Evolutionary conservation across 768 basidiomycete genomes (phyloP).

Genomic region (Psilocybe cubensis): DNA sequence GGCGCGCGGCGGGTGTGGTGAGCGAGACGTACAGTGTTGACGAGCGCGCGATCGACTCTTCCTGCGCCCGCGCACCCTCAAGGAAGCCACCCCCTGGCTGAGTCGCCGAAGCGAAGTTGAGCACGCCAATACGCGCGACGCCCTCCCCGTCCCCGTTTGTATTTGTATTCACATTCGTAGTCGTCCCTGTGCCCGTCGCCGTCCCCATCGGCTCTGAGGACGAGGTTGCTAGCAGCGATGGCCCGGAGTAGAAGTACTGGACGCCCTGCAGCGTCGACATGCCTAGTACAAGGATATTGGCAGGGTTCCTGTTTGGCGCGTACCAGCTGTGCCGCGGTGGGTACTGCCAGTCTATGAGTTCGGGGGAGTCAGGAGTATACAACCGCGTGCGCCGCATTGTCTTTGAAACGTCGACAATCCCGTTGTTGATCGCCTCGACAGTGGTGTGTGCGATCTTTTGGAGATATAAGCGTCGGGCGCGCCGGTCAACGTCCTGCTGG

Average conservation of each 20-base stretch:
- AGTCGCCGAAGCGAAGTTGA: slow-evolving; percentile 76
- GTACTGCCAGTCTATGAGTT: slow-evolving; percentile 37
- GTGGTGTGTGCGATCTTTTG: slow-evolving; percentile 18
- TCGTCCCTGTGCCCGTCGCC: neutral
- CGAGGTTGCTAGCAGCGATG: slow-evolving; percentile 5
- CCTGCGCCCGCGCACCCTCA: slow-evolving; percentile 62
- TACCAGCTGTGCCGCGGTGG: slow-evolving; percentile 6
- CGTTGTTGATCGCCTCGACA: slow-evolving; percentile 23
- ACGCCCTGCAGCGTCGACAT: slow-evolving; percentile 66
- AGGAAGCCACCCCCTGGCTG: slow-evolving; percentile 74
- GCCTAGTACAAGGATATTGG: slow-evolving; percentile 50
- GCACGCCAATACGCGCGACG: slow-evolving; percentile 48
- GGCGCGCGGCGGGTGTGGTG: slow-evolving; percentile 50
- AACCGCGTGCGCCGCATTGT: slow-evolving; percentile 51
- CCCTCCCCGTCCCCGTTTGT: neutral
- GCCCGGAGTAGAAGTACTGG: slow-evolving; percentile 32
- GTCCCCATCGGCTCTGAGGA: slow-evolving; percentile 17
- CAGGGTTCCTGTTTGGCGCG: slow-evolving; percentile 1
- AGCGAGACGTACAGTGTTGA: slow-evolving; percentile 69
- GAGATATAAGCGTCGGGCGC: slow-evolving; percentile 12
- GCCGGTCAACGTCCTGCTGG: neutral
- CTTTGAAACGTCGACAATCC: slow-evolving; percentile 19
- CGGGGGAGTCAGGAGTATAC: slow-evolving; percentile 53
- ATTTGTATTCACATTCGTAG: neutral
- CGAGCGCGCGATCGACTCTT: slow-evolving; percentile 75